Percentiles rank a stretch among this genome's conserved stretches.
Conservation (phyloP, 306 rosid genomes). For the Rosa multiflora region DNA sequence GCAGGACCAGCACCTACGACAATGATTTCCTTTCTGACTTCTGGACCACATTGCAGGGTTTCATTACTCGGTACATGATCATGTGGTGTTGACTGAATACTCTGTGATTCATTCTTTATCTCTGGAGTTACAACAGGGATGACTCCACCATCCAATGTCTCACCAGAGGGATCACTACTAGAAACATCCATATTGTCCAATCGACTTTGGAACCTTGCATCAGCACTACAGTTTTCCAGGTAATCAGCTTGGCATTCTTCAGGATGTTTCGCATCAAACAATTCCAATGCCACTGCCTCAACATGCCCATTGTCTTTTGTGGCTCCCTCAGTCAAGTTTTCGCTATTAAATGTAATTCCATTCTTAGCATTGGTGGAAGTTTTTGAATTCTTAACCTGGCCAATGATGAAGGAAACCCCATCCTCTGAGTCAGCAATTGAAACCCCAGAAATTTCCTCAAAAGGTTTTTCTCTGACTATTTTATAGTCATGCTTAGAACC, state of each 20-base stretch:
- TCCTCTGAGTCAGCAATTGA: constrained; percentile 88
- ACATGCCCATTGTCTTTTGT: constrained; percentile 32
- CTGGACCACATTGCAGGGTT: constrained; percentile 42
- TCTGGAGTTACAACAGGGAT: constrained; percentile 40
- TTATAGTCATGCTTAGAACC: constrained; percentile 53
- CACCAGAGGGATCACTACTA: constrained; percentile 39
- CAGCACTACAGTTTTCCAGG: constrained; percentile 40
- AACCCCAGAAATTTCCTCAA: constrained; percentile 57
- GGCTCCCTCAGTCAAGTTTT: constrained; percentile 38
- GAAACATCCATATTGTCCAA: constrained; percentile 29
- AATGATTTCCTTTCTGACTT: constrained; percentile 63
- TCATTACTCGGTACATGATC: constrained; percentile 36
- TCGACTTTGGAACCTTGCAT: constrained; percentile 28
- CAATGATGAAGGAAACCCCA: constrained; percentile 84
- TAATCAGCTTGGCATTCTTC: constrained; percentile 34
- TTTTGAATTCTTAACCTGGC: constrained; percentile 59
- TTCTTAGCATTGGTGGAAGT: constrained; percentile 40
- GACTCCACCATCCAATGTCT: constrained; percentile 37
- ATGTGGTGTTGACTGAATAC: constrained; percentile 35
- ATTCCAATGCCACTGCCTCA: constrained; percentile 25
- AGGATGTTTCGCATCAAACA: constrained; percentile 34
- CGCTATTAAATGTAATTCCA: constrained; percentile 29
- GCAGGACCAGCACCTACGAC: constrained; percentile 99
- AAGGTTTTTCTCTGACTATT: constrained; percentile 58
- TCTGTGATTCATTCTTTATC: constrained; percentile 35